Percentiles rank a stretch among this genome's conserved stretches.
These are phyloP conservation scores for Microcyclospora pomicola DNA, from an alignment of 2,329 filamentous ascomycete species.

Conservation along the genomic window DNA sequence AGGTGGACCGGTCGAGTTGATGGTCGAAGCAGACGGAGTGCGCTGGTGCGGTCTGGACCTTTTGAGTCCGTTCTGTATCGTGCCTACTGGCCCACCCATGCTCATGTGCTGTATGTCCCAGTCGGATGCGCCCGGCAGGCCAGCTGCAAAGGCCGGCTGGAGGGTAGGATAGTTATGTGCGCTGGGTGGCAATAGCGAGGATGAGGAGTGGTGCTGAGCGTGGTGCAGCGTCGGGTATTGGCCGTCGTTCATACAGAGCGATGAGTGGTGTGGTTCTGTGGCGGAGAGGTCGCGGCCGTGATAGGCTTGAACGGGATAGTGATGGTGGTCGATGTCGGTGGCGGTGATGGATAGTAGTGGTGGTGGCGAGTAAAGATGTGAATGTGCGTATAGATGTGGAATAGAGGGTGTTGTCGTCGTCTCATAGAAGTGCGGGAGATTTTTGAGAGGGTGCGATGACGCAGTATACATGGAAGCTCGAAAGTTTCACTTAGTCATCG, in stretches of 20 bases:
- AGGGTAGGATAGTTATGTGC: conserved; percentile 8
- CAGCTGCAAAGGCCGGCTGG: not conserved
- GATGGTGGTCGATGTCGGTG: not conserved
- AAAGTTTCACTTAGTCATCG: no score
- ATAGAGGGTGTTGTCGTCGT: no score
- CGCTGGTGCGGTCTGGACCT: conserved; percentile 18
- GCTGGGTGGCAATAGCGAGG: not conserved
- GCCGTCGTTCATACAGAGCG: not conserved
- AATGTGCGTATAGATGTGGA: no score
- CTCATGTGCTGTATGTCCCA: conserved; percentile 9
- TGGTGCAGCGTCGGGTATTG: not conserved
- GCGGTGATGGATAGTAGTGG: not conserved
- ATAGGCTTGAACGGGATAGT: not conserved
- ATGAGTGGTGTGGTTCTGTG: conserved; percentile 2
- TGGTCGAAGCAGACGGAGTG: conserved; percentile 26
- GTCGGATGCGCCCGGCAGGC: not conserved
- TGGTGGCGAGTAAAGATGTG: not conserved
- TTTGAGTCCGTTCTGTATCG: conserved; percentile 9
- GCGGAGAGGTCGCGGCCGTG: not conserved
- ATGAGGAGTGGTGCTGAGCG: not conserved
- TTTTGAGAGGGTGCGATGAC: no score
- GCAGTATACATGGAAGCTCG: no score
- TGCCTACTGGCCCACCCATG: conserved; percentile 12
- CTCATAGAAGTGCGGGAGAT: no score
- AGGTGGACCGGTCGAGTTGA: conserved; percentile 30